phyloP scores from a whole-genome alignment of 192 early-diverging fungal species.

The Podila minutissima region DNA sequence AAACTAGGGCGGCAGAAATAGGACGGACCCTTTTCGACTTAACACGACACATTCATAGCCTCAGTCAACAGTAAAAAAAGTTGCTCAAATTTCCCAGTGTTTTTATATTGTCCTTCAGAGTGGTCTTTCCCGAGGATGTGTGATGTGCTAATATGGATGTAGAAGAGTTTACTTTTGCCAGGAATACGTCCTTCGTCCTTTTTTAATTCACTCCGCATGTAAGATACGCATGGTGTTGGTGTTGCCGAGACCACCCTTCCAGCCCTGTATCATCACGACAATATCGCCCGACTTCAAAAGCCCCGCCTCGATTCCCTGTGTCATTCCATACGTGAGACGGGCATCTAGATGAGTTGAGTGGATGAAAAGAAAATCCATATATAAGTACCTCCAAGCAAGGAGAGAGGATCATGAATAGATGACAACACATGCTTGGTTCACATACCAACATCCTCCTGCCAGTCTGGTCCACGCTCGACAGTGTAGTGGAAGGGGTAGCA shows the following conservation, averaged over 20 bases:
- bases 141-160: too few relatives aligned
- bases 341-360: slow-evolving; percentile 47
- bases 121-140: too few relatives aligned
- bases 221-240: slow-evolving; percentile 86
- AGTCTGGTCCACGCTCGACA: slow-evolving; percentile 34
- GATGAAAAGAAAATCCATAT: not conserved
- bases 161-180: too few relatives aligned
- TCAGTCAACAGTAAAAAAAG: too few relatives aligned
- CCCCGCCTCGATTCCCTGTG: slow-evolving; percentile 68
- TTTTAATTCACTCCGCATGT: slow-evolving; percentile 42
- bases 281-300: slow-evolving; percentile 74
- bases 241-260: slow-evolving; percentile 85
- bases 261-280: slow-evolving; percentile 85
- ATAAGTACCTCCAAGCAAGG: not conserved
- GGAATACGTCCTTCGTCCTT: too few relatives aligned
- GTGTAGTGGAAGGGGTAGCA: slow-evolving; percentile 76
- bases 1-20: too few relatives aligned
- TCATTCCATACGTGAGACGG: slow-evolving; percentile 77
- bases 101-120: too few relatives aligned
- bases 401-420: not conserved
- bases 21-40: too few relatives aligned
- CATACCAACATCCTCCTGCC: slow-evolving; percentile 54
- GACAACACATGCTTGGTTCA: not conserved
- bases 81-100: too few relatives aligned
- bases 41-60: too few relatives aligned